phyloP scores from a whole-genome alignment of 208 protist species.

The Balamuthia mandrillaris region DNA sequence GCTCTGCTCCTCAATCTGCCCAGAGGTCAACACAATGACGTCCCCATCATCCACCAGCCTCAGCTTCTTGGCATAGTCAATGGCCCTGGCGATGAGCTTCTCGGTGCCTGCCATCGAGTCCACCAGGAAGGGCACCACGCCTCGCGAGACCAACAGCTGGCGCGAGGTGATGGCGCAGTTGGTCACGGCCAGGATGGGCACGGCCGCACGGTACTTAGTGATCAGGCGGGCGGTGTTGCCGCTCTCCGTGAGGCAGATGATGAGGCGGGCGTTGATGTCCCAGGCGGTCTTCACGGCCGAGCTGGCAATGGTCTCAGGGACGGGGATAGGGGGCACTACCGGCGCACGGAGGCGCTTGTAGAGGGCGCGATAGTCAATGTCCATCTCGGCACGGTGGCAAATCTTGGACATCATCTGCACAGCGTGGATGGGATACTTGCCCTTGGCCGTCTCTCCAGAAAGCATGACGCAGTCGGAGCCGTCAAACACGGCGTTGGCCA shows the following conservation, averaged over 20 bases:
- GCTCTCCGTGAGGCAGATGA: constrained; percentile 88
- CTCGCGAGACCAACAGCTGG: constrained; percentile 41
- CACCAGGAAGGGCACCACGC: constrained; percentile 47
- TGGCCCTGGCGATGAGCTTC: constrained; percentile 57
- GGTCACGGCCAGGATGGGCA: constrained; percentile 89
- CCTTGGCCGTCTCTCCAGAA: constrained; percentile 94
- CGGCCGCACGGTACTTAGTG: constrained; percentile 91
- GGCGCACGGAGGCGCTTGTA: constrained; percentile 6
- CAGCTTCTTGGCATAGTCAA: constrained; percentile 52
- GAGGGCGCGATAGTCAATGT: constrained; percentile 41
- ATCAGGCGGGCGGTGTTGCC: constrained; percentile 85
- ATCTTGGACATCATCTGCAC: constrained; percentile 91
- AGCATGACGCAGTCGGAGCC: constrained; percentile 99
- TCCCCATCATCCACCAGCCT: not conserved
- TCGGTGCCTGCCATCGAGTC: constrained; percentile 46
- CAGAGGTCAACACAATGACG: constrained; percentile 53
- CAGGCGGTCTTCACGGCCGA: constrained; percentile 90
- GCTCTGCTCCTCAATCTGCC: constrained; percentile 49
- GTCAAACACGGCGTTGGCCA: constrained; percentile 96
- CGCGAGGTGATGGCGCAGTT: constrained; percentile 75
- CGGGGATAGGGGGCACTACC: not conserved
- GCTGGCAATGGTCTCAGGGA: constrained; percentile 73
- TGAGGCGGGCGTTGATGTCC: constrained; percentile 80
- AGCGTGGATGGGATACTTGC: constrained; percentile 90
- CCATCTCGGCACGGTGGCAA: constrained; percentile 59